Evolutionary conservation across 495 filamentous ascomycete genomes (phyloP), one percentile per base, ranked within the genome.

Genomic region (Penicillium robsamsonii): DNA sequence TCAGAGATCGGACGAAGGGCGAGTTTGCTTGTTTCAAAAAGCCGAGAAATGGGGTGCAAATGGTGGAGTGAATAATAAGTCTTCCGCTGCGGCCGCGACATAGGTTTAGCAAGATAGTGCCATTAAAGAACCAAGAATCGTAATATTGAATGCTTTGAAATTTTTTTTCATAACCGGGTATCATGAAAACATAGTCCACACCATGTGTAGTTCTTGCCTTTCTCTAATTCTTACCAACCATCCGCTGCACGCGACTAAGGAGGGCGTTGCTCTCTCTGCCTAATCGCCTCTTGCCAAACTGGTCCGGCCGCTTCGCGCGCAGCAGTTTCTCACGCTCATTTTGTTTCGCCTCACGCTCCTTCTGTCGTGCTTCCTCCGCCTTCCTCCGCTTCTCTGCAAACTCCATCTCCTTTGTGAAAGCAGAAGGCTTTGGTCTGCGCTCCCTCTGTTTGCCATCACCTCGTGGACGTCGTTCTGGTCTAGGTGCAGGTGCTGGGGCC

Each of bases 11-110:
- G 57, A 93, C 85, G 42, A 88, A 85, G 72, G 87, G 84, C 22
- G 91, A 96, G 70, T 98, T 97, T 77, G 81, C 82, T 15, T 91
- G 88, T 65, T 92, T 92, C 59, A 84, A 79, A 70, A 86, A 85
- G 54, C 60, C 66, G 31, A 66, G 72, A 41, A 67, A 59, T 27
- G 50, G 24, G 50, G 50, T 47, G 63, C 61, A 27, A 56, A 46
- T 5, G n/a, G 37, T 40, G 62, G 58, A 27, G 53, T 51, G 2
- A 59, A 62, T 7, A 58, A 63, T 27, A 70, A 69, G 22, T 18
- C 63, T 33, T 50, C 66, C 6, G 4, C 38, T 30, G 24, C 35
- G 49, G 42, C 62, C 56, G 46, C 38, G 35, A 9, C 35, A 30
- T 53, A 42, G 9, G 50, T 53, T 37, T 50, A 54, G 22, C 56